Percentiles rank a stretch among this genome's conserved stretches.
Evolutionary conservation across 148 eudicot species (phyloP).

Genomic region (Nyssa sinensis): DNA sequence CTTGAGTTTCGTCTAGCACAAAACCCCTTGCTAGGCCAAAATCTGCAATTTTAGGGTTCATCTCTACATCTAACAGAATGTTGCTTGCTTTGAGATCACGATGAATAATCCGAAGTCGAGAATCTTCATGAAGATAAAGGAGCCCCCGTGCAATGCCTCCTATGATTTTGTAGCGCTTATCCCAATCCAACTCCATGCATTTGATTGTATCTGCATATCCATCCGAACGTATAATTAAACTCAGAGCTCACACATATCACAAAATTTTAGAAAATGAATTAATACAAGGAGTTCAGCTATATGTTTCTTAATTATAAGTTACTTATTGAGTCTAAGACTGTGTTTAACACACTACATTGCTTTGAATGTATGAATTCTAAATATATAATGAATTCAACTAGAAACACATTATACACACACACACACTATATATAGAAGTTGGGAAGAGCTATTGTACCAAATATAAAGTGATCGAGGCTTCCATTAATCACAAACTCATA

Average conservation of each 20-base stretch:
- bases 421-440: not conserved
- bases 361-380: no score
- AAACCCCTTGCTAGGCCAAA: slow-evolving; percentile 58
- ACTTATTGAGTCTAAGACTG: no score
- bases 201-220: slow-evolving; percentile 35
- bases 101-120: slow-evolving; percentile 52
- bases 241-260: not conserved
- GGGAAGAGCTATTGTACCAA: slow-evolving; percentile 23
- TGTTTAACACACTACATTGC: not conserved
- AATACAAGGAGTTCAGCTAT: not conserved
- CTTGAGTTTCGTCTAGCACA: slow-evolving; percentile 47
- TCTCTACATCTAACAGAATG: slow-evolving; percentile 35
- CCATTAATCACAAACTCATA: slow-evolving; percentile 44
- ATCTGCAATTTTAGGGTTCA: slow-evolving; percentile 61
- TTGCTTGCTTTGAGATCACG: slow-evolving; percentile 60
- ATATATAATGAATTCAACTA: no score
- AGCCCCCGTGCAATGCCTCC: slow-evolving; percentile 56
- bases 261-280: no score
- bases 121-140: slow-evolving; percentile 59
- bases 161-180: slow-evolving; percentile 48
- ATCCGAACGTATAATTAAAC: not conserved
- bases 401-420: not conserved
- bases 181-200: slow-evolving; percentile 43
- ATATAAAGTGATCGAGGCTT: slow-evolving; percentile 47
- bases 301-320: no score